Conservation (phyloP, 345 rosid genomes). For the Nasturtium officinale region DNA sequence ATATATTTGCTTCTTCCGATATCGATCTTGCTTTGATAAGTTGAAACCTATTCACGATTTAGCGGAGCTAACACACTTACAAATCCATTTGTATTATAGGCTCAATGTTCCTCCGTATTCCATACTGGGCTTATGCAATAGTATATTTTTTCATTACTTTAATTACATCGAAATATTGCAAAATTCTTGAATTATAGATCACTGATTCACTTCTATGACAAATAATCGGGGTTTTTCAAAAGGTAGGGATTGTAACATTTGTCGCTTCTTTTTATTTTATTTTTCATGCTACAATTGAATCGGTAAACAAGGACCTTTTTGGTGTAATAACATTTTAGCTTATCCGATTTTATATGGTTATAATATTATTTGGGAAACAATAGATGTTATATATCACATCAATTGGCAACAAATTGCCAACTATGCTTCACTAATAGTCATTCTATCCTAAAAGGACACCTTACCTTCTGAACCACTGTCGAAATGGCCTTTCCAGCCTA, state of each 20-base stretch:
- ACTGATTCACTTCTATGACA: too few species aligned
- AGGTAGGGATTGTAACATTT: too few species aligned
- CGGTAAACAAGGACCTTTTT: not conserved
- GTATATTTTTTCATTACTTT: too few species aligned
- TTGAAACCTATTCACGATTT: not conserved
- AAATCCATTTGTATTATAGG: not conserved
- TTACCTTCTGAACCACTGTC: conserved; percentile 33
- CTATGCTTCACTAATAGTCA: conserved; percentile 15
- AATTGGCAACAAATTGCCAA: conserved; percentile 26
- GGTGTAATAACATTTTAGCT: not conserved
- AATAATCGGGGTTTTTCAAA: too few species aligned
- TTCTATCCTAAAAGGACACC: conserved; percentile 10
- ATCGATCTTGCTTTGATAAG: not conserved
- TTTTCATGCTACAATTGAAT: not conserved
- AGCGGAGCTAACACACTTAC: not conserved
- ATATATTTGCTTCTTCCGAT: not conserved
- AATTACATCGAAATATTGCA: too few species aligned
- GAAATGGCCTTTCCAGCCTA: conserved; percentile 37
- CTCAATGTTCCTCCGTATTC: too few species aligned
- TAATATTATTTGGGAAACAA: not conserved
- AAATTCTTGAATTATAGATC: too few species aligned
- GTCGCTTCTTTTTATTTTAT: too few species aligned
- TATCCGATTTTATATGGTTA: not conserved
- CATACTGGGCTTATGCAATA: too few species aligned
- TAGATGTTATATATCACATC: conserved; percentile 12